Percentiles rank a stretch among this genome's conserved stretches.
Conservation (phyloP, 176 grass and related monocot genomes). For the Alopecurus myosuroides region DNA sequence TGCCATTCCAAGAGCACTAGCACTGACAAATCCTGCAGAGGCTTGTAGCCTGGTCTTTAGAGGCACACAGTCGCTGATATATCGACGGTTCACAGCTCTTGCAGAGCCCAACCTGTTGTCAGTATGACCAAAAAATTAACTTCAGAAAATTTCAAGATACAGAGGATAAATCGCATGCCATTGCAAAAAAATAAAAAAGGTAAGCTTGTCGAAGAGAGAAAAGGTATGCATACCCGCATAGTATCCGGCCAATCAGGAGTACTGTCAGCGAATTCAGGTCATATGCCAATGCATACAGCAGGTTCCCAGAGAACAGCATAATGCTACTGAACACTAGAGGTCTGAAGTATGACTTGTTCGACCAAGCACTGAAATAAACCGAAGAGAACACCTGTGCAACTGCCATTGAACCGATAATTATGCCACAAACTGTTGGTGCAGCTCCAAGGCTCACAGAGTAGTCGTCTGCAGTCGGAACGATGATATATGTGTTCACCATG, state of each 20-base stretch:
- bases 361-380: slow-evolving; percentile 90
- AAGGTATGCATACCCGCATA: slow-evolving; percentile 58
- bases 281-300: slow-evolving; percentile 78
- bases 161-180: not conserved
- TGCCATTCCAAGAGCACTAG: slow-evolving; percentile 96
- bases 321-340: slow-evolving; percentile 85
- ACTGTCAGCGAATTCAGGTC: slow-evolving; percentile 62
- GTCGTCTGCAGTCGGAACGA: slow-evolving; percentile 83
- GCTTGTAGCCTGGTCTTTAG: slow-evolving; percentile 79
- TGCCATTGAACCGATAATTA: slow-evolving; percentile 92
- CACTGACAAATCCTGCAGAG: slow-evolving; percentile 92
- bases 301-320: slow-evolving; percentile 63
- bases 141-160: slow-evolving; percentile 4
- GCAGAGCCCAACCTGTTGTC: slow-evolving; percentile 79
- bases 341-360: slow-evolving; percentile 76
- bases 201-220: not conserved
- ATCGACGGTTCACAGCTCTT: slow-evolving; percentile 88
- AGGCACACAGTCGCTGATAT: slow-evolving; percentile 96
- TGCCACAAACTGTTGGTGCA: slow-evolving; percentile 70
- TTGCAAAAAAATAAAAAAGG: not conserved
- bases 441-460: slow-evolving; percentile 78
- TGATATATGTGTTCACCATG: slow-evolving; percentile 93
- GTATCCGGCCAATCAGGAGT: slow-evolving; percentile 61
- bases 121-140: not conserved
- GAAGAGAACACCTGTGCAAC: slow-evolving; percentile 85